Percentiles rank a stretch among this genome's conserved stretches.
Evolutionary conservation across 2,329 filamentous ascomycete species (phyloP).

Genomic region (Ophiocordyceps polyrhachis-furcata): DNA sequence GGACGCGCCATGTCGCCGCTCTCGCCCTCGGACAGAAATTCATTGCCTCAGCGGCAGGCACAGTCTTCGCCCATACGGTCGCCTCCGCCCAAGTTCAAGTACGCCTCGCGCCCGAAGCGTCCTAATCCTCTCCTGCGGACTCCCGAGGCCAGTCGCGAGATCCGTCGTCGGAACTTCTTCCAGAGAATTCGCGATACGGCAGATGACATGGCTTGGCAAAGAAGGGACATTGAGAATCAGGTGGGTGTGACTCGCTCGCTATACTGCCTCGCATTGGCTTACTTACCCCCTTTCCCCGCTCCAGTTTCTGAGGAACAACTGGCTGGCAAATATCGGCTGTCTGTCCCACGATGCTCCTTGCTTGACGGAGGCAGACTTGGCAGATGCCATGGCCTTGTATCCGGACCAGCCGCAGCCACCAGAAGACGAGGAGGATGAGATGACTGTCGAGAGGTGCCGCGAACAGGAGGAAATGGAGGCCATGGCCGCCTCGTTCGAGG

Average conservation of each 20-base stretch:
- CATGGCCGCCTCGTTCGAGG: conserved; percentile 29
- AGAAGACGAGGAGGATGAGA: conserved; percentile 20
- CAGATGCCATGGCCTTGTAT: conserved; percentile 24
- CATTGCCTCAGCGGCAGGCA: conserved; percentile 19
- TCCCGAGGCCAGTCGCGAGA: conserved; percentile 43
- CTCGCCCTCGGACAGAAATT: conserved; percentile 23
- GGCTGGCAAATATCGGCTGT: conserved; percentile 14
- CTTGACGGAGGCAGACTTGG: conserved; percentile 31
- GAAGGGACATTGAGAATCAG: conserved; percentile 42
- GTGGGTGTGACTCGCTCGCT: conserved; percentile 5
- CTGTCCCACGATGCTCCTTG: conserved; percentile 16
- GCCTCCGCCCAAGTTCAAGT: conserved; percentile 24
- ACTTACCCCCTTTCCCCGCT: background rate
- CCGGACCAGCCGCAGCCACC: conserved; percentile 7
- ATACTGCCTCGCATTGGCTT: background rate
- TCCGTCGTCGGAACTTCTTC: conserved; percentile 48
- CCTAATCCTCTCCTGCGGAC: conserved; percentile 43
- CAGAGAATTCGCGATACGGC: conserved; percentile 42
- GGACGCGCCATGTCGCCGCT: conserved; percentile 31
- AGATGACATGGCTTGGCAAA: conserved; percentile 40
- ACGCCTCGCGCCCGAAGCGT: conserved; percentile 35
- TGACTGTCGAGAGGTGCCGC: conserved; percentile 28
- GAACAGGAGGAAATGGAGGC: conserved; percentile 41
- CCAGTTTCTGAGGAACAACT: conserved; percentile 18
- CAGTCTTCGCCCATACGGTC: conserved; percentile 26